Base-by-base conservation (phyloP, 106 monocot species). In the Acanthochlamys bracteata region DNA sequence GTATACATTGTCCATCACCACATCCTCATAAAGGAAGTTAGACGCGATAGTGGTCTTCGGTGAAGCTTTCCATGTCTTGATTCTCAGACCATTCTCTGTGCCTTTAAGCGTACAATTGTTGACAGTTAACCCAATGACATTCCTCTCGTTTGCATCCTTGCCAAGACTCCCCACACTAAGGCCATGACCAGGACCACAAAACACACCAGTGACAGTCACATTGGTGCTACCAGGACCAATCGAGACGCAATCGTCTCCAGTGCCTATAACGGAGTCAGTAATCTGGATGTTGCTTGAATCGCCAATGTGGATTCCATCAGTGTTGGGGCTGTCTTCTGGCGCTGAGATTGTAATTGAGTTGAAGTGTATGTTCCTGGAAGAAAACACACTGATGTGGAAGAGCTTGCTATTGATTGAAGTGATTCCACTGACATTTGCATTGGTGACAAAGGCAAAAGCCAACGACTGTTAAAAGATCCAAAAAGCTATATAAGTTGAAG, bases 101-200 rank as follows among this genome's bases (percentile, higher is more conserved):
- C 65, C 53, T 0, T 17, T 72, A 8, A 87, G 42, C 16, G 79
- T 82, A 67, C 71, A 79, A 45, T 83, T 71, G 7, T n/a, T 25
- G 2, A 87, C 69, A 0, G 4, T 60, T 0, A 87, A 2, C 6
- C 54, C 71, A 24, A 23, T 9, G 7, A 87, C 87, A 19, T 76
- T 61, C 40, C n/a, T 61, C 53, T 87, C 77, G 9, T 57, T 23
- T 0, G 15, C 16, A 24, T 63, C 25, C 60, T 66, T 75, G 0
- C 80, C 80, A 0, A 88, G 58, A 53, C 88, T 84, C 3, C 80
- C 88, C 10, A 88, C 66, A 41, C 73, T 77, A 49, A 83, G 75
- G 11, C 78, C 83, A 21, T 83, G 83, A 20, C 83, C 83, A 7
- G 72, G 83, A 4, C 78, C 83, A 23, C 83, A 83, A 4, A 2